phyloP scores from a whole-genome alignment of 768 basidiomycete genomes.

The Hydnomerulius pinastri region DNA sequence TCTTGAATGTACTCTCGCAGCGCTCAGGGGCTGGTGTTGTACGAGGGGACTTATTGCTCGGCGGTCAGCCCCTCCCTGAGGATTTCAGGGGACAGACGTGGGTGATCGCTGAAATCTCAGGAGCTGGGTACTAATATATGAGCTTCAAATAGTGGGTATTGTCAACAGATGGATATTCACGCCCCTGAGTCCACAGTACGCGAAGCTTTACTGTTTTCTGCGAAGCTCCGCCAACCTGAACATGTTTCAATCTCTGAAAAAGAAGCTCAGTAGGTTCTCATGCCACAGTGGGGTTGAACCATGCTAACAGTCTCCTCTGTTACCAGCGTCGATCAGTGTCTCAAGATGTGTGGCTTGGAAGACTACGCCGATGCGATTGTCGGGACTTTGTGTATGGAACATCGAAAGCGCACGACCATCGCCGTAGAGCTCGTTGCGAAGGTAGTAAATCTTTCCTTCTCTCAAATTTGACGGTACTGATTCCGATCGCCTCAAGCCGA shows the following conservation, averaged over 20 bases:
- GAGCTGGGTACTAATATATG: too few relatives aligned
- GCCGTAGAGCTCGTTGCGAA: constrained; percentile 62
- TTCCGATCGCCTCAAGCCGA: constrained; percentile 29
- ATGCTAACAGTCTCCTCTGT: neutral
- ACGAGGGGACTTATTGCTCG: constrained; percentile 53
- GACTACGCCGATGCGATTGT: constrained; percentile 63
- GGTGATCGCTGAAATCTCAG: too few relatives aligned
- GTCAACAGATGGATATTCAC: constrained; percentile 86
- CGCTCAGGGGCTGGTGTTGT: constrained; percentile 49
- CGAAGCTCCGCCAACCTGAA: constrained; percentile 73
- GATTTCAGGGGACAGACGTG: constrained; percentile 67
- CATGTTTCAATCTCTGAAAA: constrained; percentile 71
- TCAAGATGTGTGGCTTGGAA: constrained; percentile 67
- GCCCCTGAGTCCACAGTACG: constrained; percentile 73
- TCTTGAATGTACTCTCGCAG: constrained; percentile 58
- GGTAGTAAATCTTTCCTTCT: constrained; percentile 27
- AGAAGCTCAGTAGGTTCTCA: constrained; percentile 67
- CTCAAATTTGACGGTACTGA: neutral
- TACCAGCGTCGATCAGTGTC: constrained; percentile 51
- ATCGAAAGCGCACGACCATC: constrained; percentile 58
- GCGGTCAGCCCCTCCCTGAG: constrained; percentile 50
- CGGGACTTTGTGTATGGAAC: constrained; percentile 51
- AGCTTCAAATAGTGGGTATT: constrained; percentile 79
- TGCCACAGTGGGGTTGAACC: too few relatives aligned
- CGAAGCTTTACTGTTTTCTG: constrained; percentile 80